These are phyloP conservation scores for Incumbomyces lentus DNA, from an alignment of 2,329 filamentous ascomycete genomes.

Conservation along the genomic window DNA sequence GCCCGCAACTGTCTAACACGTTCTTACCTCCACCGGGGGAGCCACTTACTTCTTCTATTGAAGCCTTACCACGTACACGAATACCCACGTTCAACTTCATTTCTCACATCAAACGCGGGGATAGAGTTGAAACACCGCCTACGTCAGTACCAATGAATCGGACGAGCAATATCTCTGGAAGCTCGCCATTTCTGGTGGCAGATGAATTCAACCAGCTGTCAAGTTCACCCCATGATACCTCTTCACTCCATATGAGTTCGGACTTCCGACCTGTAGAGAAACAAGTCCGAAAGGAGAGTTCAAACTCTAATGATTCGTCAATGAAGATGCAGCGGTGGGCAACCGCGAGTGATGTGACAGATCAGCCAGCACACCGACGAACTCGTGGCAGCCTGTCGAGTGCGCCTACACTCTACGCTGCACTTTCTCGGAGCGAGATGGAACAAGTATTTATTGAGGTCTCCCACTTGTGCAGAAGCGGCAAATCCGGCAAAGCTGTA, in stretches of 20 bases:
- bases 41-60: not conserved
- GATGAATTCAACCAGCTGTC: not conserved
- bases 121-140: not conserved
- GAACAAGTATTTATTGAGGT: not conserved
- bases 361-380: not conserved
- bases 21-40: not conserved
- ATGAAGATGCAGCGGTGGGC: not conserved
- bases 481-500: not conserved
- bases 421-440: not conserved
- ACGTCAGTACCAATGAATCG: not conserved
- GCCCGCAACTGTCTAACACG: not conserved
- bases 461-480: not conserved
- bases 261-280: not conserved
- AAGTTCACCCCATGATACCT: conserved; percentile 1
- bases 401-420: not conserved
- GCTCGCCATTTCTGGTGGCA: not conserved
- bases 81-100: not conserved
- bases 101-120: not conserved
- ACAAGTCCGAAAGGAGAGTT: not conserved
- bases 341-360: not conserved
- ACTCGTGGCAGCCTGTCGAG: not conserved
- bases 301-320: not conserved
- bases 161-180: not conserved
- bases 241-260: conserved; percentile 1
- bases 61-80: not conserved